These are phyloP conservation scores for Eremothecium gossypii DNA, from an alignment of 1,139 yeast genomes.

Conservation along the genomic window DNA sequence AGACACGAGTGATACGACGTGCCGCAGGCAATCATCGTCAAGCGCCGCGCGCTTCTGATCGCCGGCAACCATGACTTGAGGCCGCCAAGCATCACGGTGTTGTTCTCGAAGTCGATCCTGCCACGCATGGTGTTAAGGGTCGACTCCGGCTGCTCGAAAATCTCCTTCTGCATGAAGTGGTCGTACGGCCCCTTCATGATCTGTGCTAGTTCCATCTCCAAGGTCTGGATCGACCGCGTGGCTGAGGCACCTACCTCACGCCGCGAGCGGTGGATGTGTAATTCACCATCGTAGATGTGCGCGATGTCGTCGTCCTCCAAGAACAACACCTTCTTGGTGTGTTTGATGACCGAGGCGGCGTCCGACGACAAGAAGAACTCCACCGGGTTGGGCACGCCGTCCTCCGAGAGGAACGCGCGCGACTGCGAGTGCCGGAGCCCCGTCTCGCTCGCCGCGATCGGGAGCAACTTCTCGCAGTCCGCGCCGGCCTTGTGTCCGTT, in stretches of 20 bases:
- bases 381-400: constrained; percentile 86
- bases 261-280: constrained; percentile 95
- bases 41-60: constrained; percentile 88
- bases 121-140: constrained; percentile 99
- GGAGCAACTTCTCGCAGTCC: constrained; percentile 29
- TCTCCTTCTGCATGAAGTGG: constrained; percentile 98
- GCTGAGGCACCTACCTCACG: constrained; percentile 86
- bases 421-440: constrained; percentile 79
- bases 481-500: constrained; percentile 25
- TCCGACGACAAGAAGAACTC: constrained; percentile 96
- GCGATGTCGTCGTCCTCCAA: constrained; percentile 98
- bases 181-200: constrained; percentile 96
- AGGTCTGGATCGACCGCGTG: constrained; percentile 89
- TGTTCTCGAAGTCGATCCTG: constrained; percentile 84
- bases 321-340: constrained; percentile 92
- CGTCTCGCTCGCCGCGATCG: constrained; percentile 38
- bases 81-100: constrained; percentile 79
- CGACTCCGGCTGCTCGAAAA: constrained; percentile 97
- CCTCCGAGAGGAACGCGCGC: constrained; percentile 85
- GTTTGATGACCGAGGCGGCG: constrained; percentile 95
- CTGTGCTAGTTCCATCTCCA: constrained; percentile 94
- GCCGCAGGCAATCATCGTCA: constrained; percentile 99
- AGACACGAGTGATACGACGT: constrained; percentile 97
- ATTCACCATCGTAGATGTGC: constrained; percentile 94
- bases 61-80: constrained; percentile 76